Base-by-base conservation (phyloP, 2,329 filamentous ascomycete species). In the Allantophomopsis cytisporea region DNA sequence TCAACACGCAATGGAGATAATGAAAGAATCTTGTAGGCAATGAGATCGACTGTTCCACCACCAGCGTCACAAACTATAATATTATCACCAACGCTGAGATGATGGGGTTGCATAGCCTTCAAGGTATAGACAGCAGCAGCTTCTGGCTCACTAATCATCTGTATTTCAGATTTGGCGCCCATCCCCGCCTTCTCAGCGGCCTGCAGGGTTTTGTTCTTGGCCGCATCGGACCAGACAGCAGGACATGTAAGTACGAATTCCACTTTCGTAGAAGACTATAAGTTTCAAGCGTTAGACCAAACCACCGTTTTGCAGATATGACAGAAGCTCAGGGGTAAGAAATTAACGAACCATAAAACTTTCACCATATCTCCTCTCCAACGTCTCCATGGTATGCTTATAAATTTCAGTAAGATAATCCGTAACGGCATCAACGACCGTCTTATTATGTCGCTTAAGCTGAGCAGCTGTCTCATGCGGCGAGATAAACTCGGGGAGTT, bases 201-300 rank as follows among this genome's bases (percentile, higher is more conserved):
- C 53, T 82, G 73, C 37, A 87, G 60, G 2, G 83, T 89, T 5
- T 82, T 83, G 56, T 86, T 83, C 62, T 88, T 89, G n/a, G 83
- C 84, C 0, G 80, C 74, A 55, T 91, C 84, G 17, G 77, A 84
- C 84, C 84, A 91, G 7, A 89, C 82, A 7, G 84, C 84, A 7
- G 84, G 84, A 38, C 83, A 84, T 1, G 83, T 89, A 40, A 91
- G 65, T 37, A 89, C 81, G 50, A 84, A 88, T 45, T 88, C 77
- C 31, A 86, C 76, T 50, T 76, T 77, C 5, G 82, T 87, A 7
- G 73, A 75, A 6, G 72, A 28, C 23, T 28, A 23, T 3, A 28
- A 6, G 7, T 12, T 12, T 10, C 3, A 4, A 28, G 11, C 3
- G 7, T 10, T 3, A 28, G 11, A 6, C 5, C 10, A 4, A 28